A percentile compares a stretch with the other conserved stretches of the same genome.
phyloP scores from a whole-genome alignment of 2,329 filamentous ascomycete species.

The Dichotomopilus funicola region DNA sequence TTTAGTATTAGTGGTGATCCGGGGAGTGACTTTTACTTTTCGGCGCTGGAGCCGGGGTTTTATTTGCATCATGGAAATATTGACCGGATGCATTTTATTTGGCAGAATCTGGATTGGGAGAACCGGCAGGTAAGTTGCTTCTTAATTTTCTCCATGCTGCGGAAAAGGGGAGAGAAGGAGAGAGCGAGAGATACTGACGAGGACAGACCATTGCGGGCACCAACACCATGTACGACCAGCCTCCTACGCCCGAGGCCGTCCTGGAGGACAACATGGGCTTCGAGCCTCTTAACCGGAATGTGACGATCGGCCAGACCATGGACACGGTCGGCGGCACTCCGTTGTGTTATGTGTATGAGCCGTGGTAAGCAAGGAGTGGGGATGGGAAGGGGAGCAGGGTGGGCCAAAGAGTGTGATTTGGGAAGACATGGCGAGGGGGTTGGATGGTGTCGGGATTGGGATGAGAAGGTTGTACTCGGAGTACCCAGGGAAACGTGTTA shows the following conservation, averaged over 20 bases:
- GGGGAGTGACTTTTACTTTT: constrained; percentile 19
- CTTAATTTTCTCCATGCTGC: too few relatives aligned
- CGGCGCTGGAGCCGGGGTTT: constrained; percentile 22
- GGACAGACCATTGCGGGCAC: constrained; percentile 32
- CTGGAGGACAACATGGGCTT: constrained; percentile 34
- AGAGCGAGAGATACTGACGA: constrained; percentile 10
- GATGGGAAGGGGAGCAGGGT: too few relatives aligned
- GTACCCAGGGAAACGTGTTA: too few relatives aligned
- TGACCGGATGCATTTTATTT: constrained; percentile 23
- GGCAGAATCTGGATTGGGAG: constrained; percentile 25
- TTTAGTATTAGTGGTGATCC: constrained; percentile 29
- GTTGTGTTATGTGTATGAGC: constrained; percentile 39
- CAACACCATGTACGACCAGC: constrained; percentile 36
- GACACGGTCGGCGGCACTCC: constrained; percentile 34
- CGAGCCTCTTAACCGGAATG: constrained; percentile 30
- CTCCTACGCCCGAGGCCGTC: constrained; percentile 36
- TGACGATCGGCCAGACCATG: constrained; percentile 33
- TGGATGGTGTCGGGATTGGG: too few relatives aligned
- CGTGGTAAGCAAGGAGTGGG: too few relatives aligned
- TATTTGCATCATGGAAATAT: constrained; percentile 23
- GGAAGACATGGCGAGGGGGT: too few relatives aligned
- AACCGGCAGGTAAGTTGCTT: constrained; percentile 11
- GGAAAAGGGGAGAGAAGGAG: too few relatives aligned
- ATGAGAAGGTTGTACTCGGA: too few relatives aligned
- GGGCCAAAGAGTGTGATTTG: too few relatives aligned